Conservation (phyloP, 306 rosid genomes). For the Adenanthera pavonina region DNA sequence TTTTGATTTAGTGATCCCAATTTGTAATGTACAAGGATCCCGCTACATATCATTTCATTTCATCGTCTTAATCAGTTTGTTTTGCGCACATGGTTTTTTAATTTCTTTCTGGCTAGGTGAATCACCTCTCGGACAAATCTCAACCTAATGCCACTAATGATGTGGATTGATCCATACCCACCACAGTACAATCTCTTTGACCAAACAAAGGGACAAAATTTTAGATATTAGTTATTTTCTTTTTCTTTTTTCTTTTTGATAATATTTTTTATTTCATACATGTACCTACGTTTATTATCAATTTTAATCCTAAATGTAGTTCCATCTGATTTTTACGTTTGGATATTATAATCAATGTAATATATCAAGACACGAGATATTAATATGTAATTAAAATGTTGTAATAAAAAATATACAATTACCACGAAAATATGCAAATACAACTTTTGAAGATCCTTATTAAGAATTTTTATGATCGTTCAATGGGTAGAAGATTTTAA, state of each 20-base stretch:
- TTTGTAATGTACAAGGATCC: slow-evolving; percentile 2
- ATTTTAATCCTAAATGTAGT: background rate
- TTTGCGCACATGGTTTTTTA: background rate
- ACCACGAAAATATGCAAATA: background rate
- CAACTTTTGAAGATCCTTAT: too few species aligned
- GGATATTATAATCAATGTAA: too few species aligned
- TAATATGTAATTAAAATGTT: background rate
- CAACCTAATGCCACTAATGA: slow-evolving; percentile 49
- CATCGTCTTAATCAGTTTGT: background rate
- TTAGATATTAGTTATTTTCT: background rate
- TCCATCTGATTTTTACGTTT: too few species aligned
- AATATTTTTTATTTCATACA: background rate
- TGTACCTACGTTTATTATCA: background rate
- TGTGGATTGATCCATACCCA: slow-evolving; percentile 37
- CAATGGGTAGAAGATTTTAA: background rate
- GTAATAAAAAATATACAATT: background rate
- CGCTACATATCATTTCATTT: background rate
- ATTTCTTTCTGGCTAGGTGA: background rate
- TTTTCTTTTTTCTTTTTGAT: background rate
- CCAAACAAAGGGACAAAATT: background rate
- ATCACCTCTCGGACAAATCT: background rate
- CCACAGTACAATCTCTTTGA: background rate
- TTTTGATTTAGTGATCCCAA: background rate
- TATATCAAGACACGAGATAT: too few species aligned
- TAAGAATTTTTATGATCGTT: background rate